These are phyloP conservation scores for Pythium utonaiense DNA, from an alignment of 352 stramenopile species.

Conservation along the genomic window DNA sequence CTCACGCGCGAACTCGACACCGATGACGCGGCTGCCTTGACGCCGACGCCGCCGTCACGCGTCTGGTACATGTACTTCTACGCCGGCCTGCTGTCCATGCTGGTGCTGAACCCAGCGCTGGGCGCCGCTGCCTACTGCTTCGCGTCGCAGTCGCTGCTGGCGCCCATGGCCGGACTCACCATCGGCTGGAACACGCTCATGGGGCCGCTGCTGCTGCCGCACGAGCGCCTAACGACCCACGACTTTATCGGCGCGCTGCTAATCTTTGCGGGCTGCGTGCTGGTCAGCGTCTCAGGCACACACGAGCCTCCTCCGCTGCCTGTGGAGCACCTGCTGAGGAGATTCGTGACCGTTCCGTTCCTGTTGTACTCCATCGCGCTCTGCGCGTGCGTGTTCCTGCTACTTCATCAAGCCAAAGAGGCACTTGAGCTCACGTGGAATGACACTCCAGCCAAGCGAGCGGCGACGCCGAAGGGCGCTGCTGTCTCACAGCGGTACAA, in stretches of 20 bases:
- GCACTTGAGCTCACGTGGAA: slow-evolving; percentile 47
- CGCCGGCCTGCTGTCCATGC: slow-evolving; percentile 60
- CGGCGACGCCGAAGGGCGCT: slow-evolving; percentile 13
- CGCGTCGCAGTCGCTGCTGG: slow-evolving; percentile 72
- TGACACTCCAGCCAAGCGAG: slow-evolving; percentile 13
- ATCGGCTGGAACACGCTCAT: slow-evolving; percentile 84
- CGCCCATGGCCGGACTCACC: slow-evolving; percentile 78
- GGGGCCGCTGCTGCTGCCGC: slow-evolving; percentile 59
- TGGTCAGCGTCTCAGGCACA: slow-evolving; percentile 67
- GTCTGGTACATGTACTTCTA: slow-evolving; percentile 72
- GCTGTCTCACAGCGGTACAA: slow-evolving; percentile 9
- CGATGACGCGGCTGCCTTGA: slow-evolving; percentile 3
- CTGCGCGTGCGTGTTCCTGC: slow-evolving; percentile 37
- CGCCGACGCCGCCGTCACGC: slow-evolving; percentile 9
- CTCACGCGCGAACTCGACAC: slow-evolving; percentile 27
- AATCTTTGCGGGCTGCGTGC: slow-evolving; percentile 74
- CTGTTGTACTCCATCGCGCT: slow-evolving; percentile 50
- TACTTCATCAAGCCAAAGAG: slow-evolving; percentile 51
- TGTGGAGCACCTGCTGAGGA: slow-evolving; percentile 43
- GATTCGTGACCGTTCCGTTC: slow-evolving; percentile 64
- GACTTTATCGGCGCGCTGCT: slow-evolving; percentile 72
- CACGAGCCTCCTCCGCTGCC: slow-evolving; percentile 60
- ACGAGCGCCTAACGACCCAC: slow-evolving; percentile 67
- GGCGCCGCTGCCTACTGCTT: slow-evolving; percentile 70
- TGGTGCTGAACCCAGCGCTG: slow-evolving; percentile 71